Evolutionary conservation across 371 early-diverging fungal species (phyloP).

Genomic region (Apophysomyces sp.): DNA sequence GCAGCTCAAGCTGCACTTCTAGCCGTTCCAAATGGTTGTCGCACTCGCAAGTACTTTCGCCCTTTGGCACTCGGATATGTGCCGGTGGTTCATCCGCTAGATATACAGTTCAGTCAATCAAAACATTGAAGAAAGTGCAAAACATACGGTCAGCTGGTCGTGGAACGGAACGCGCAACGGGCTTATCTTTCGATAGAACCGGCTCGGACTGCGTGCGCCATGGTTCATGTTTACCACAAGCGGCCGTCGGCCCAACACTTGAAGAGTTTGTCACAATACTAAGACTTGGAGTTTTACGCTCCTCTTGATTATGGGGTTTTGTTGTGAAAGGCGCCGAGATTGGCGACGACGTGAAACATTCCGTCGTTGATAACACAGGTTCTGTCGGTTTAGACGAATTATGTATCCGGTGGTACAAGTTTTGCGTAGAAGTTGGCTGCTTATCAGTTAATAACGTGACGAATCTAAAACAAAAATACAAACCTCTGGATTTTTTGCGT

Average conservation of each 20-base stretch:
- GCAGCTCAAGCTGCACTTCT: conserved; percentile 56
- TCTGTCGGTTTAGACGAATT: not conserved
- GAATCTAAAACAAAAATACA: not conserved
- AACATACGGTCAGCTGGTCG: not conserved
- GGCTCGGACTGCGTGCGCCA: not conserved
- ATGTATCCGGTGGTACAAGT: not conserved
- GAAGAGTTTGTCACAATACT: not conserved
- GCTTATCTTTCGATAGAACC: not conserved
- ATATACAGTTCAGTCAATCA: not conserved
- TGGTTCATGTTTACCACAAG: not conserved
- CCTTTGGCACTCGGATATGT: conserved; percentile 37
- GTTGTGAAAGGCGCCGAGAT: not conserved
- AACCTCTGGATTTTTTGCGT: conserved; percentile 33
- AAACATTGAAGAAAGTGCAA: not conserved
- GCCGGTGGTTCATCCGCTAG: conserved; percentile 26
- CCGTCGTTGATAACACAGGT: not conserved
- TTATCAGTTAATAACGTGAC: not conserved
- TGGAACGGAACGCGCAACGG: not conserved
- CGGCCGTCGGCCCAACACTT: not conserved
- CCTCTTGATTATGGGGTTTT: not conserved
- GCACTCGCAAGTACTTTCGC: conserved; percentile 60
- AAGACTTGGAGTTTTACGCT: not conserved
- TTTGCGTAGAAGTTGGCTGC: not conserved
- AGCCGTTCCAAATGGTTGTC: conserved; percentile 66
- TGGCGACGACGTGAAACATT: not conserved